Evolutionary conservation across 352 stramenopile genomes (phyloP), one percentile per base, ranked within the genome.

Genomic region (Nothophytophthora sp.): DNA sequence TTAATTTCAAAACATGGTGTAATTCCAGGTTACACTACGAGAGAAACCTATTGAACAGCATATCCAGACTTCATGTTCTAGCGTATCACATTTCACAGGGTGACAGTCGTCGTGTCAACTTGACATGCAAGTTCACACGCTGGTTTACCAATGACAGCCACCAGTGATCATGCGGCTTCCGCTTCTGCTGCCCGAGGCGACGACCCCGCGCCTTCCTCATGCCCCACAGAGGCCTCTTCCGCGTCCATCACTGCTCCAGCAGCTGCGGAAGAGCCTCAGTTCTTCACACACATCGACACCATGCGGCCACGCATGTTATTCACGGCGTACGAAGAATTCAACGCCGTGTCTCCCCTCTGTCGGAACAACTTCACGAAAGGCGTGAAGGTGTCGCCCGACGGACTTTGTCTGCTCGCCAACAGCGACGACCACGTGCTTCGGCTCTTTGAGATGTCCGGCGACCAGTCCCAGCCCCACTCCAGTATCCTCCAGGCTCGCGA

Each of bases 341-440:
- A 28, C n/a, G n/a, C n/a, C 4, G 16, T 33, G 1, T 55, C 63
- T 9, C 8, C 37, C 8, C 16, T 25, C 15, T 67, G 56, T 22
- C 28, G 27, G 48, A 86, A 86, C 49, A 90, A 95, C 66, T 95
- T 92, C 51, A 91, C 78, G 7, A 82, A 86, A 55, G 78, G 79
- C 50, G 71, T 92, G 23, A 52, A 73, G 32, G 76, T 83, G 30
- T 93, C 86, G 3, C 86, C 86, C 13, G 86, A 94, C 36, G 82
- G 82, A 1, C 78, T 94, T 13, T 97, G 90, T 56, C 49, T 97
- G 32, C 81, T 97, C 29, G 94, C 76, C 16, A 84, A 81, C 43
- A 89, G 78, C 43, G 88, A 96, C 22, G 89, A 97, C 67, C 65
- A 87, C 50, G 43, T 76, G 9, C 46, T 97, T 16, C 74, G 86